These are phyloP conservation scores for Remersonia thermophila DNA, from an alignment of 2,329 filamentous ascomycete species.

Conservation along the genomic window DNA sequence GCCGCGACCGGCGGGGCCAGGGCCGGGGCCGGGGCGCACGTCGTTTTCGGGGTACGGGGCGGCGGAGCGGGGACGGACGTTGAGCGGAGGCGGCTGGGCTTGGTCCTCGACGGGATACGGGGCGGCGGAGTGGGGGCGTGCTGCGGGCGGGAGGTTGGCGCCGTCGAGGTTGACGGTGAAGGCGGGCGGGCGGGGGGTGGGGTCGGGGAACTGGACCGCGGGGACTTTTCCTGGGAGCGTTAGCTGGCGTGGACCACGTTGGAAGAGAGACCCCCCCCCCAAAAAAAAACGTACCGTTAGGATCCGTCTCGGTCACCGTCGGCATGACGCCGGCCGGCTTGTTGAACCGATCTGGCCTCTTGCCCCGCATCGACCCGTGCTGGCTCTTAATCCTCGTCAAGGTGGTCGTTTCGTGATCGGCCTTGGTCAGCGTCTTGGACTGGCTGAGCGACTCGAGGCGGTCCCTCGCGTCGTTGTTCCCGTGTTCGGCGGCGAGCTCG, in stretches of 20 bases:
- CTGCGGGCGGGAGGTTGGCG: constrained; percentile 14
- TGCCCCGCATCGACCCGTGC: constrained; percentile 55
- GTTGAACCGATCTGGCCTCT: constrained; percentile 48
- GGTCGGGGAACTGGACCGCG: constrained; percentile 34
- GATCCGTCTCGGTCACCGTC: constrained; percentile 32
- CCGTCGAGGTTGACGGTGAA: constrained; percentile 39
- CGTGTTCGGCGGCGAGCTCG: constrained; percentile 72
- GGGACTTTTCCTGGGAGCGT: constrained; percentile 29
- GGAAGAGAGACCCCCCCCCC: too few species aligned
- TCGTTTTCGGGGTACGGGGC: constrained; percentile 45
- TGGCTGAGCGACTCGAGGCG: constrained; percentile 76
- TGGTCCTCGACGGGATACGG: constrained; percentile 59
- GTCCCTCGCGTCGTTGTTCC: constrained; percentile 75
- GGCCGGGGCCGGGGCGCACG: constrained; percentile 14
- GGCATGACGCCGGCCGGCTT: constrained; percentile 35
- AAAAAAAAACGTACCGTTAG: constrained; percentile 1
- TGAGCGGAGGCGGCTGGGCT: constrained; percentile 35
- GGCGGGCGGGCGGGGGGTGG: constrained; percentile 35
- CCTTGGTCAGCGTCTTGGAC: constrained; percentile 73
- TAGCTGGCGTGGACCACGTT: constrained; percentile 22
- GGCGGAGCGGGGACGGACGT: constrained; percentile 32
- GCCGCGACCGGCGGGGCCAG: too few species aligned
- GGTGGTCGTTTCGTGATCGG: constrained; percentile 86
- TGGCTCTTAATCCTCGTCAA: constrained; percentile 77
- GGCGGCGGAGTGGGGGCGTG: constrained; percentile 43